Evolutionary conservation across 768 basidiomycete genomes (phyloP).

Genomic region (Tricholoma saponaceum): DNA sequence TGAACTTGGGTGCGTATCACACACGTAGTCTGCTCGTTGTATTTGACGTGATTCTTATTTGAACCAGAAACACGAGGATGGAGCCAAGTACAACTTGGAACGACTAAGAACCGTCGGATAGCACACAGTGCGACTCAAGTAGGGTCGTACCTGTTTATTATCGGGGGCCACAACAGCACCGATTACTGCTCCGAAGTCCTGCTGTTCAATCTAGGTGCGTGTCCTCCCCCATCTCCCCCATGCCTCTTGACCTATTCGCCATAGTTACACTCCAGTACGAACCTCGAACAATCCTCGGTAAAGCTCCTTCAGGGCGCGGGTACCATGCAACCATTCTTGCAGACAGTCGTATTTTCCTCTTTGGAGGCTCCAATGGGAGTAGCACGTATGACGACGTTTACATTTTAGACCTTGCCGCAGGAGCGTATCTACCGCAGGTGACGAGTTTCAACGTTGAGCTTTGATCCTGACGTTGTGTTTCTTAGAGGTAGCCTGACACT

Average conservation of each 20-base stretch:
- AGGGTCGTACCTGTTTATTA: conserved; percentile 86
- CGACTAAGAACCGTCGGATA: conserved; percentile 52
- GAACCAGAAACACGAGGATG: conserved; percentile 39
- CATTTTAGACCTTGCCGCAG: conserved; percentile 80
- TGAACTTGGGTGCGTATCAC: conserved; percentile 69
- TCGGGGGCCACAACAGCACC: conserved; percentile 83
- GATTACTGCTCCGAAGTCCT: conserved; percentile 73
- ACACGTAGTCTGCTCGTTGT: neutral
- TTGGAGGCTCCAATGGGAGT: conserved; percentile 86
- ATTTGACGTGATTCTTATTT: neutral
- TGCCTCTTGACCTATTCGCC: neutral
- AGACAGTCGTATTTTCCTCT: conserved; percentile 80
- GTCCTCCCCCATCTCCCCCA: neutral
- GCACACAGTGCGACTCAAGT: conserved; percentile 88
- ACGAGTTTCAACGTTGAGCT: conserved; percentile 66
- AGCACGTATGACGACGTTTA: conserved; percentile 84
- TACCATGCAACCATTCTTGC: conserved; percentile 83
- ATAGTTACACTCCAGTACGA: conserved; percentile 86
- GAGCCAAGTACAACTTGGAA: conserved; percentile 40
- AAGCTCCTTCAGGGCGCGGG: conserved; percentile 68
- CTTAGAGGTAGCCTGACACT: neutral
- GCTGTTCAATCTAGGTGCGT: conserved; percentile 81
- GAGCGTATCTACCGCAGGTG: conserved; percentile 88
- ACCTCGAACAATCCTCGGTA: conserved; percentile 60
- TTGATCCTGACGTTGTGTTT: neutral